Evolutionary conservation across 176 grass and related monocot species (phyloP).

Genomic region (Aegilops speltoides): DNA sequence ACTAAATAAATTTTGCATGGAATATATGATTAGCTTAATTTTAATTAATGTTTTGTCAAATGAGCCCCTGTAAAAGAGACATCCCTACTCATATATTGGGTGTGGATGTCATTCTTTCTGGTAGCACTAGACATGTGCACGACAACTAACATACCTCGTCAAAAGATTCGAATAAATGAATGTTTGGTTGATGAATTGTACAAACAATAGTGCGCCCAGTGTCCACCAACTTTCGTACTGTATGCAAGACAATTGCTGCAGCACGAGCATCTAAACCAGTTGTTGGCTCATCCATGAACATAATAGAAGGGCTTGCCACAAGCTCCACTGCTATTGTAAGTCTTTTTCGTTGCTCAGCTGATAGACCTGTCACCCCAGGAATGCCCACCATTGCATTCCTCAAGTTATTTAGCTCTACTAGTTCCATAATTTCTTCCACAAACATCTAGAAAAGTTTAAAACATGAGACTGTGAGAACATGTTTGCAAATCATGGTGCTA

Average conservation of each 20-base stretch:
- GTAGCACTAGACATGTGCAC: neutral
- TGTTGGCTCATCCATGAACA: too few relatives aligned
- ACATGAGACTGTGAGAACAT: neutral
- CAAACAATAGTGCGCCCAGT: too few relatives aligned
- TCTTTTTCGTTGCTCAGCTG: too few relatives aligned
- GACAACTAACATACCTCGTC: constrained; percentile 59
- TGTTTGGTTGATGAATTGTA: too few relatives aligned
- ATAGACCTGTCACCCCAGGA: too few relatives aligned
- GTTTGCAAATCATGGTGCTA: neutral
- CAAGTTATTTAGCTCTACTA: constrained; percentile 55
- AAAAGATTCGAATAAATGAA: constrained; percentile 86
- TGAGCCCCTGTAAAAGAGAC: neutral
- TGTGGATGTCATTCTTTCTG: neutral
- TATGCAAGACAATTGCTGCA: too few relatives aligned
- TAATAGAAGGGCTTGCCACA: too few relatives aligned
- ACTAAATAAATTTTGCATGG: neutral
- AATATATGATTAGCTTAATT: neutral
- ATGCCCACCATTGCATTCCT: too few relatives aligned
- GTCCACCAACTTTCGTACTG: too few relatives aligned
- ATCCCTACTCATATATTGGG: neutral
- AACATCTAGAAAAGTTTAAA: constrained; percentile 59
- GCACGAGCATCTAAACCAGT: too few relatives aligned
- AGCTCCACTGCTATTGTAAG: too few relatives aligned
- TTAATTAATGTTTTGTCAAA: neutral
- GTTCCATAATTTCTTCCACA: constrained; percentile 73